phyloP scores from a whole-genome alignment of 257 asterid species.

The Echium plantagineum region DNA sequence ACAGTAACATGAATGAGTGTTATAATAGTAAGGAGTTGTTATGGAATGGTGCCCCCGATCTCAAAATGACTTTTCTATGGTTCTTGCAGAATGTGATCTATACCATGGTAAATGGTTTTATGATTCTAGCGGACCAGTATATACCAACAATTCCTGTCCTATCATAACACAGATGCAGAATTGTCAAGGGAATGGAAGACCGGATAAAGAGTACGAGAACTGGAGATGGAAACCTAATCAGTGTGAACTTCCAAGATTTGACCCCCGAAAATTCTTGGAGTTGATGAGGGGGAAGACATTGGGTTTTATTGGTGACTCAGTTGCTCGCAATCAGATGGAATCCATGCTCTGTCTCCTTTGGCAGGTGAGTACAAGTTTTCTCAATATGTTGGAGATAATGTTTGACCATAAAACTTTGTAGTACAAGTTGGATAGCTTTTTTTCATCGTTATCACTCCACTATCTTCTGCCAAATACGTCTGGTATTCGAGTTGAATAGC shows the following conservation, averaged over 20 bases:
- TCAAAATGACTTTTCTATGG: conserved; percentile 1
- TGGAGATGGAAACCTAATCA: conserved; percentile 90
- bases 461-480: neutral
- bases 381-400: neutral
- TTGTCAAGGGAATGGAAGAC: conserved; percentile 96
- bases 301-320: conserved; percentile 94
- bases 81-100: conserved; percentile 69
- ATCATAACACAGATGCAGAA: conserved; percentile 80
- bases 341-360: conserved; percentile 87
- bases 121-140: conserved; percentile 62
- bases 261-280: conserved; percentile 61
- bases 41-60: neutral
- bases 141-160: conserved; percentile 79
- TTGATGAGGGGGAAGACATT: conserved; percentile 85
- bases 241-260: conserved; percentile 76
- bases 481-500: too few species aligned
- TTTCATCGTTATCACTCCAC: neutral
- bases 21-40: neutral
- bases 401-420: neutral
- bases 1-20: neutral
- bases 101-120: conserved; percentile 71
- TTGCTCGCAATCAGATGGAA: conserved; percentile 97
- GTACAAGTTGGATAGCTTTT: neutral
- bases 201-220: conserved; percentile 80
- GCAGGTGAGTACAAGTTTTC: conserved; percentile 45